Evolutionary conservation across 116 monocot genomes (phyloP).

Genomic region (Zostera marina): DNA sequence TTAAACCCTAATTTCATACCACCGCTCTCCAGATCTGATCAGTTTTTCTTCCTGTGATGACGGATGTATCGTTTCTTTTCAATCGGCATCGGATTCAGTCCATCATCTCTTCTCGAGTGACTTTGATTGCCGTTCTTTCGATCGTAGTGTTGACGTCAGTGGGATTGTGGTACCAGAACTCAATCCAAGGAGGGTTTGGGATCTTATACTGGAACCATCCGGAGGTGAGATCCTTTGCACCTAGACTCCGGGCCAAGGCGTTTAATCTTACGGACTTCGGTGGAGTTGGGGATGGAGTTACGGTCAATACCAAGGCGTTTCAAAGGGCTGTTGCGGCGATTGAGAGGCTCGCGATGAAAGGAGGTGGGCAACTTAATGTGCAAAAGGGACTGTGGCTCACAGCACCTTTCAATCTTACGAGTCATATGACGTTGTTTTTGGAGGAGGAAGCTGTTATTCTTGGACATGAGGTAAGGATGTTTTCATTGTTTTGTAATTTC

Average conservation of each 20-base stretch:
- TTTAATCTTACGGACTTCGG: slow-evolving; percentile 81
- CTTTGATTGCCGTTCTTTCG: slow-evolving; percentile 36
- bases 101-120: slow-evolving; percentile 12
- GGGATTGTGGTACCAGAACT: slow-evolving; percentile 40
- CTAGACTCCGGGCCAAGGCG: slow-evolving; percentile 26
- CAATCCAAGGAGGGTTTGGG: slow-evolving; percentile 9
- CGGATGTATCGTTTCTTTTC: background rate
- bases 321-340: slow-evolving; percentile 52
- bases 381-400: slow-evolving; percentile 69
- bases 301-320: slow-evolving; percentile 69
- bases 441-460: slow-evolving; percentile 71
- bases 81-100: slow-evolving; percentile 20
- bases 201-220: background rate
- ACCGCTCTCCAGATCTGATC: background rate
- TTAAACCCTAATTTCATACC: background rate
- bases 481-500: slow-evolving; percentile 1
- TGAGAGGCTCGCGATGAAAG: slow-evolving; percentile 19
- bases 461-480: slow-evolving; percentile 46
- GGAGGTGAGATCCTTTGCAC: slow-evolving; percentile 8
- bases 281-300: slow-evolving; percentile 58
- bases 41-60: background rate
- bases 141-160: slow-evolving; percentile 30
- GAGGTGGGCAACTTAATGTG: slow-evolving; percentile 70
- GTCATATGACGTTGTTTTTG: slow-evolving; percentile 86
- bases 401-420: slow-evolving; percentile 86